These are phyloP conservation scores for Phytophthora pistaciae DNA, from an alignment of 352 stramenopile genomes.

Conservation along the genomic window DNA sequence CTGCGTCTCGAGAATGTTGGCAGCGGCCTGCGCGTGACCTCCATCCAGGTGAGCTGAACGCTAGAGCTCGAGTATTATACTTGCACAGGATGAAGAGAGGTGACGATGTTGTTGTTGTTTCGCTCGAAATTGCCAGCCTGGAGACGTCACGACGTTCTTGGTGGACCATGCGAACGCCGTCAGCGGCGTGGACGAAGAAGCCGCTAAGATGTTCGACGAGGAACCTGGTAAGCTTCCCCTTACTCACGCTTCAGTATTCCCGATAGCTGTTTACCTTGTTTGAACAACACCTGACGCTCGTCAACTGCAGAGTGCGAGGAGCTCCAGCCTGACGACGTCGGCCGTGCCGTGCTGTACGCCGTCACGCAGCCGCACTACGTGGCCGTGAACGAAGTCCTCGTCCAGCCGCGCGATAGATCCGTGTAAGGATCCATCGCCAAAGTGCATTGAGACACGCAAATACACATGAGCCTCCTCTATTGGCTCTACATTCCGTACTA, in stretches of 20 bases:
- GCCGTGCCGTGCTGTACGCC: slow-evolving; percentile 84
- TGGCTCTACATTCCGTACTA: background rate
- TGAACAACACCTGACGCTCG: background rate
- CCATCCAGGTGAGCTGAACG: slow-evolving; percentile 53
- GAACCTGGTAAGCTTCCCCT: slow-evolving; percentile 38
- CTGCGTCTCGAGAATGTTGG: slow-evolving; percentile 84
- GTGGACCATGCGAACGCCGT: slow-evolving; percentile 79
- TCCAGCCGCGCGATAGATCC: slow-evolving; percentile 90
- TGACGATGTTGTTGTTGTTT: background rate
- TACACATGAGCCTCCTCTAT: background rate
- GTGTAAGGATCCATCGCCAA: slow-evolving; percentile 37
- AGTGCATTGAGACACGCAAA: background rate
- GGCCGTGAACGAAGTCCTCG: slow-evolving; percentile 90
- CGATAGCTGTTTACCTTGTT: background rate
- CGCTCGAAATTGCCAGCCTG: slow-evolving; percentile 50
- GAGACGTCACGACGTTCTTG: slow-evolving; percentile 89
- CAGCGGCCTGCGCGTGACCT: slow-evolving; percentile 89
- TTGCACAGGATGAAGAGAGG: background rate
- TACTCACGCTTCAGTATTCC: background rate
- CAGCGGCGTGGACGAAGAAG: slow-evolving; percentile 73
- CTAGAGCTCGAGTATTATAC: background rate
- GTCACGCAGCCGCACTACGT: slow-evolving; percentile 85
- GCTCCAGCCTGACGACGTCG: slow-evolving; percentile 83
- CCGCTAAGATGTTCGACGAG: slow-evolving; percentile 64
- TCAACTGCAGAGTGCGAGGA: slow-evolving; percentile 56